phyloP scores from a whole-genome alignment of 169 alveolate species.

The Eimeria sp. region DNA sequence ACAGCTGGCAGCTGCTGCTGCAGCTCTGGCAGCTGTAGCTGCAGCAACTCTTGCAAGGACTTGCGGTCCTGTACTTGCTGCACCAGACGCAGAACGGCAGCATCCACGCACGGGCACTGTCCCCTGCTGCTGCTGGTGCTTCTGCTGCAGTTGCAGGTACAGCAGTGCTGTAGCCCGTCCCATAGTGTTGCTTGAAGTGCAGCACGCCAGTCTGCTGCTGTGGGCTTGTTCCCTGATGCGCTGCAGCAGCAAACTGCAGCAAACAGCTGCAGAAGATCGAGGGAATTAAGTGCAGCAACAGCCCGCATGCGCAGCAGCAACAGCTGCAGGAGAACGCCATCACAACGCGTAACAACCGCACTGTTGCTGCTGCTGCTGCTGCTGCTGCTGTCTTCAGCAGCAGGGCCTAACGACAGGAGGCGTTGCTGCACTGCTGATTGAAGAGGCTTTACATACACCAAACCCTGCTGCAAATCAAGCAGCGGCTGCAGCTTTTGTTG shows the following conservation, averaged over 20 bases:
- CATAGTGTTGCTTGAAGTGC: conserved; percentile 27
- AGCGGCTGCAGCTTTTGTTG: conserved; percentile 39
- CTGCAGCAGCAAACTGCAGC: conserved; percentile 63
- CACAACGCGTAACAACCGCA: background rate
- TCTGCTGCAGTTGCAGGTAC: background rate
- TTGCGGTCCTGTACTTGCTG: background rate
- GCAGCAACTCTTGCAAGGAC: conserved; percentile 25
- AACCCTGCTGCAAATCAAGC: background rate
- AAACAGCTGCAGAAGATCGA: conserved; percentile 40
- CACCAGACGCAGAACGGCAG: background rate
- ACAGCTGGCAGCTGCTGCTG: conserved; percentile 58
- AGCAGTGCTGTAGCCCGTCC: background rate
- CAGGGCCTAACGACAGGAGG: background rate
- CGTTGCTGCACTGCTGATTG: conserved; percentile 12
- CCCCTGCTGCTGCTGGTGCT: conserved; percentile 19
- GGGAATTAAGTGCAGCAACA: conserved; percentile 30
- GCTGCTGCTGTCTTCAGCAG: conserved; percentile 23
- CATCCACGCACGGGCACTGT: conserved; percentile 11
- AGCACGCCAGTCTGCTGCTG: conserved; percentile 50
- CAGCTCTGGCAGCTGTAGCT: conserved; percentile 57
- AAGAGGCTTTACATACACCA: conserved; percentile 36
- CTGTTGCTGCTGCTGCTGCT: conserved; percentile 29
- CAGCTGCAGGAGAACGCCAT: conserved; percentile 12
- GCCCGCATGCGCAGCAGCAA: conserved; percentile 67
- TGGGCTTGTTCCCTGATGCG: conserved; percentile 1